Conservation (phyloP, 305 asterid genomes). For the Nicotiana rustica region DNA sequence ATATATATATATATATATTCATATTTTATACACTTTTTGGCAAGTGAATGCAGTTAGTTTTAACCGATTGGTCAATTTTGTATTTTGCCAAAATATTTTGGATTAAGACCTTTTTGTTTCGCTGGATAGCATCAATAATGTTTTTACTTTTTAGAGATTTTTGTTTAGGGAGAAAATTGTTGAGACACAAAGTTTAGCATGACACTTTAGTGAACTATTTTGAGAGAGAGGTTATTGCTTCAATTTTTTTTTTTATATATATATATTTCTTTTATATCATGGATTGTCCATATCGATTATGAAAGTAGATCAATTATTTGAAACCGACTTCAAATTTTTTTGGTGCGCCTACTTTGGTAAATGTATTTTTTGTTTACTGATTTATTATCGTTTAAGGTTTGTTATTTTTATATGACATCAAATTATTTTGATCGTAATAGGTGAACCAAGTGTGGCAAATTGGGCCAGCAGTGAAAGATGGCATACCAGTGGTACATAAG, state of each 20-base stretch:
- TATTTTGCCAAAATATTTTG: no score
- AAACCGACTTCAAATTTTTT: background rate
- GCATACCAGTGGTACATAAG: slow-evolving; percentile 56
- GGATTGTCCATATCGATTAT: background rate
- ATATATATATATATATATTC: no score
- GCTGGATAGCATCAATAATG: no score
- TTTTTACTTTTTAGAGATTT: background rate
- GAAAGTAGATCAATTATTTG: no score
- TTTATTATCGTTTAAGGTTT: background rate
- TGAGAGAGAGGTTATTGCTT: background rate
- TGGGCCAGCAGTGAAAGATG: slow-evolving; percentile 54
- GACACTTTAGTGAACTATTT: background rate
- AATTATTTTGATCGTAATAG: background rate
- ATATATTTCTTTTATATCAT: no score
- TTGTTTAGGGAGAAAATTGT: background rate
- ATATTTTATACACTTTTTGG: no score
- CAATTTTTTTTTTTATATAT: no score
- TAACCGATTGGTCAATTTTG: no score
- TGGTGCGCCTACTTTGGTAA: background rate
- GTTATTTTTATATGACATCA: background rate
- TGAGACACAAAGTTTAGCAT: background rate
- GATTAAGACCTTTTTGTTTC: no score
- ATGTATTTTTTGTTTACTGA: background rate
- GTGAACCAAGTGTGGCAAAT: slow-evolving; percentile 77
- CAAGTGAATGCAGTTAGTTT: no score